phyloP scores from a whole-genome alignment of 2,329 filamentous ascomycete genomes.

The Sclerotinia sclerotiorum region DNA sequence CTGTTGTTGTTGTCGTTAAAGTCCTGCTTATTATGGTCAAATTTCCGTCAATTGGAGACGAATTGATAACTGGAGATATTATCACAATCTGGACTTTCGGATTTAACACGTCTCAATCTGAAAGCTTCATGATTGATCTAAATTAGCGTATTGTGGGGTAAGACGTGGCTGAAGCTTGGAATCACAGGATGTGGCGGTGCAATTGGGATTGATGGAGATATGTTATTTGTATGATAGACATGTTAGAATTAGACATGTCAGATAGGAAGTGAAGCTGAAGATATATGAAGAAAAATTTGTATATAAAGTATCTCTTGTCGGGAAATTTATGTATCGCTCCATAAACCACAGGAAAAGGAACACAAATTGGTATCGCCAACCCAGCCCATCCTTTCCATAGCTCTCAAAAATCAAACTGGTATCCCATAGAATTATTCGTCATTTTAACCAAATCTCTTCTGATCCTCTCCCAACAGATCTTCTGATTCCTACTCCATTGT shows the following conservation, averaged over 20 bases:
- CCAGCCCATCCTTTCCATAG: neutral
- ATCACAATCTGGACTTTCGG: conserved; percentile 21
- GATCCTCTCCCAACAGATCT: neutral
- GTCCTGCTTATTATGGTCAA: neutral
- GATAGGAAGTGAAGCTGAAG: neutral
- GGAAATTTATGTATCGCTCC: neutral
- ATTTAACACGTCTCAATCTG: conserved; percentile 31
- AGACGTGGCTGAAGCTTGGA: conserved; percentile 26
- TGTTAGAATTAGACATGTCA: neutral
- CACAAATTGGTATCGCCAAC: conserved; percentile 1
- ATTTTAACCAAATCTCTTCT: neutral
- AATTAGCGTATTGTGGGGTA: conserved; percentile 31
- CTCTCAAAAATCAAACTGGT: conserved; percentile 4
- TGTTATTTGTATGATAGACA: neutral
- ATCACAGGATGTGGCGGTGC: neutral
- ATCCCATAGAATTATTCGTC: conserved; percentile 1
- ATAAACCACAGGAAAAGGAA: neutral
- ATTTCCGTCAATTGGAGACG: neutral
- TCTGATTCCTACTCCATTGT: neutral
- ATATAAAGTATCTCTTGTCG: neutral
- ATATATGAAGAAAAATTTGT: neutral
- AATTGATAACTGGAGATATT: neutral
- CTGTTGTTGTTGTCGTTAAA: neutral
- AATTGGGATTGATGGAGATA: neutral
- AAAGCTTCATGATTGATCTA: conserved; percentile 20